A percentile compares a stretch with the other conserved stretches of the same genome.
phyloP scores from a whole-genome alignment of 225 moss, liverwort and hornwort species.

The Pleurozium schreberi region DNA sequence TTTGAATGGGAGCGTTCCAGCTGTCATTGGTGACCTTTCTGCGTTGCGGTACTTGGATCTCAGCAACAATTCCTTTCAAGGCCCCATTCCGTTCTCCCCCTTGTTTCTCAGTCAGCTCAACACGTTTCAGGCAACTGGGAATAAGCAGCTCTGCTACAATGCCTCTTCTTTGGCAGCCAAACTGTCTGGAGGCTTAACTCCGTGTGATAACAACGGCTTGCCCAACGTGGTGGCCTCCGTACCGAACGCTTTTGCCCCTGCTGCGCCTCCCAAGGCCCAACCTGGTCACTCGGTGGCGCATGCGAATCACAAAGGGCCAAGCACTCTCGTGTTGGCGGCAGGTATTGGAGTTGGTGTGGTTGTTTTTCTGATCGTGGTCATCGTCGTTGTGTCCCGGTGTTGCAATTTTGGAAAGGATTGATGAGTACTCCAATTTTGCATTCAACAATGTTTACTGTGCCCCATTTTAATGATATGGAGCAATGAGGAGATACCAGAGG shows the following conservation, averaged over 20 bases:
- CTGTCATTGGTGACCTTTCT: neutral
- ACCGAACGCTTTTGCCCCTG: neutral
- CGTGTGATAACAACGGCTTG: conserved; percentile 2
- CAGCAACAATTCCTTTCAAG: conserved; percentile 29
- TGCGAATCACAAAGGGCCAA: neutral
- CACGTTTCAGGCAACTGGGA: conserved; percentile 6
- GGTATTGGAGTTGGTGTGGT: conserved; percentile 24
- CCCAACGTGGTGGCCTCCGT: neutral
- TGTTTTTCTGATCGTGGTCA: conserved; percentile 1
- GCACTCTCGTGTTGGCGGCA: conserved; percentile 13
- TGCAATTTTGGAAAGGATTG: neutral
- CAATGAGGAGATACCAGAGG: neutral
- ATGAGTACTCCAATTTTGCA: neutral
- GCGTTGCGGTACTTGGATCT: conserved; percentile 18
- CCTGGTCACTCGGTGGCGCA: neutral
- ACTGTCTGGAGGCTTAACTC: conserved; percentile 6
- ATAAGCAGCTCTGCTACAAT: conserved; percentile 30
- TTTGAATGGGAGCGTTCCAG: conserved; percentile 19
- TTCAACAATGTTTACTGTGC: neutral
- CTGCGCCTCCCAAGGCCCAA: conserved; percentile 16
- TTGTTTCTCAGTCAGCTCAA: conserved; percentile 14
- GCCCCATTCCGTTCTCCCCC: conserved; percentile 13
- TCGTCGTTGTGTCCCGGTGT: conserved; percentile 14
- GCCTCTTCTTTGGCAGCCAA: conserved; percentile 8
- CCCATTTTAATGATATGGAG: neutral